phyloP scores from a whole-genome alignment of 495 filamentous ascomycete genomes.

The Astrothelium macrocarpum region DNA sequence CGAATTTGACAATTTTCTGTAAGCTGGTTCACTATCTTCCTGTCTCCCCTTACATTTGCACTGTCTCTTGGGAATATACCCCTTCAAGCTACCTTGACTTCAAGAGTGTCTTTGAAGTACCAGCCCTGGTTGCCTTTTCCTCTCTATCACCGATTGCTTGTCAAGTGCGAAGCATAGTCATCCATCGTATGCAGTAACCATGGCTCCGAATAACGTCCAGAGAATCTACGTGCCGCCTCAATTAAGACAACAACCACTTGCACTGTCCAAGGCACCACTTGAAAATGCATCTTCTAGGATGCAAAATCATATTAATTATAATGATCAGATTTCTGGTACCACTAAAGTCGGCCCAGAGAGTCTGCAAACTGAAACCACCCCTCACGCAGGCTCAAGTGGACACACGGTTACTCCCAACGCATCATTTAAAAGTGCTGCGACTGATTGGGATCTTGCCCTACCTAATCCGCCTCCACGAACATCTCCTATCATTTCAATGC shows the following conservation, averaged over 20 bases:
- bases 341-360: neutral
- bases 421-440: neutral
- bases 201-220: neutral
- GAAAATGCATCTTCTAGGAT: neutral
- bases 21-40: no score
- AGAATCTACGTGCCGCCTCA: conserved; percentile 3
- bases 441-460: neutral
- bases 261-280: neutral
- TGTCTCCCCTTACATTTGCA: no score
- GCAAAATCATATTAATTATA: neutral
- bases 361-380: neutral
- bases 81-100: no score
- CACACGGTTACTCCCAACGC: neutral
- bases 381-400: neutral
- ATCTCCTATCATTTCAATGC: neutral
- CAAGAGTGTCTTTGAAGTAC: no score
- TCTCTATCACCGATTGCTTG: no score
- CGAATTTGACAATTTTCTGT: no score
- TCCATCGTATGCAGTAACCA: neutral
- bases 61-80: no score
- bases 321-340: neutral
- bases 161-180: no score
- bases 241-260: neutral
- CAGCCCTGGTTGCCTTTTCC: no score
- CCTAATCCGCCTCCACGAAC: neutral